Evolutionary conservation across 495 filamentous ascomycete species (phyloP).

Genomic region (Filosporella fistucella): DNA sequence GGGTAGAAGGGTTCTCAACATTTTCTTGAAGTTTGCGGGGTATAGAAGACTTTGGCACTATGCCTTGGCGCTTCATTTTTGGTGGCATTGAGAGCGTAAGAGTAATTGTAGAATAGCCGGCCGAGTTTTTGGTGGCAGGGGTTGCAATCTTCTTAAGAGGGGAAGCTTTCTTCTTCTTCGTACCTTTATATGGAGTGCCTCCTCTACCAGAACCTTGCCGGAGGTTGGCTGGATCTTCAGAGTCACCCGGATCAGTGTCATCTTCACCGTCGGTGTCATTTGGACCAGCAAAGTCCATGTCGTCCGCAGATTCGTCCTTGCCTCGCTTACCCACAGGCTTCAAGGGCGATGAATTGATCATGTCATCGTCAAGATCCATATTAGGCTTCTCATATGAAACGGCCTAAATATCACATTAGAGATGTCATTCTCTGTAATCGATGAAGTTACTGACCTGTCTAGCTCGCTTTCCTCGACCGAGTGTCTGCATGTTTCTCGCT

Average conservation of each 20-base stretch:
- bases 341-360: constrained; percentile 6
- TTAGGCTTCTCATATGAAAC: constrained; percentile 35
- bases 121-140: neutral
- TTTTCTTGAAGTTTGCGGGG: too few relatives aligned
- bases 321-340: neutral
- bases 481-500: constrained; percentile 54
- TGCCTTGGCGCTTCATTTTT: neutral
- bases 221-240: neutral
- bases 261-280: constrained; percentile 12
- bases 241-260: constrained; percentile 13
- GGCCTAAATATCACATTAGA: constrained; percentile 32
- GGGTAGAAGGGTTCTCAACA: too few relatives aligned
- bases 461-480: constrained; percentile 78
- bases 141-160: neutral
- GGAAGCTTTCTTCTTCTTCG: constrained; percentile 14
- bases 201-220: neutral
- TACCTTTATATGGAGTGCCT: constrained; percentile 8
- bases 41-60: neutral
- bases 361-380: constrained; percentile 35
- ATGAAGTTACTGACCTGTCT: constrained; percentile 37
- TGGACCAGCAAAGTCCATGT: constrained; percentile 17
- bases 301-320: constrained; percentile 13
- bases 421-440: neutral
- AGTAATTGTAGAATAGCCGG: neutral
- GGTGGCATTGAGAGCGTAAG: neutral